Evolutionary conservation across 2,329 filamentous ascomycete genomes (phyloP), one percentile per base, ranked within the genome.

Genomic region (Dichotomopilus funicola): DNA sequence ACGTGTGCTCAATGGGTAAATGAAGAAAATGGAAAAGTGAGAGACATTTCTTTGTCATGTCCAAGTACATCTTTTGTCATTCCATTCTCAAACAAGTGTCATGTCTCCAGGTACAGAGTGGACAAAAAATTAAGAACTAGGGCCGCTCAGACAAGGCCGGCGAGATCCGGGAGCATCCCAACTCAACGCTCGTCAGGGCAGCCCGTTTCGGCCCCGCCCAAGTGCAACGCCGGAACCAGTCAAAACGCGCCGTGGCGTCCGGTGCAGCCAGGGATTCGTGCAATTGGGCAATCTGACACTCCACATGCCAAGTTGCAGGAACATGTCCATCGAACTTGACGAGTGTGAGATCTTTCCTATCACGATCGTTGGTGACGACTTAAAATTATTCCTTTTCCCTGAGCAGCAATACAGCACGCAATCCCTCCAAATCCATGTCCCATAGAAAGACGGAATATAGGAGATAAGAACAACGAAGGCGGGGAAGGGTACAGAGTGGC

Each of bases 171-270:
- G 44, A 42, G 35, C 45, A 56, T 43, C 46, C 42, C 49, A 37
- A 8, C 42, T 19, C 2, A 38, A n/a, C 34, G n/a, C 46, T 42
- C 33, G 50, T 41, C 19, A n/a, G 13, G 40, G 34, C 49, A 37
- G 35, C 34, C 42, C 47, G 51, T 31, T 27, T 33, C 35, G 47
- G 35, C 37, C 48, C 9, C 4, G 7, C 49, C 42, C n/a, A 27
- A 27, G 19, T 27, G 19, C 19, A 27, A 27, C 36, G 37, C 53
- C 51, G 54, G 53, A 48, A 48, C 60, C 60, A 62, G 50, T 62
- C 38, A 59, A 33, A 58, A 7, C 12, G 7, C 42, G 40, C 53
- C 37, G 49, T 56, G 53, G 49, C 51, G 46, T 51, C 55, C 53
- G 42, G 58, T 62, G 60, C 53, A 45, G 41, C 40, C 44, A 48